Conservation (phyloP, 2,329 filamentous ascomycete species). For the Fusarium subglutinans region DNA sequence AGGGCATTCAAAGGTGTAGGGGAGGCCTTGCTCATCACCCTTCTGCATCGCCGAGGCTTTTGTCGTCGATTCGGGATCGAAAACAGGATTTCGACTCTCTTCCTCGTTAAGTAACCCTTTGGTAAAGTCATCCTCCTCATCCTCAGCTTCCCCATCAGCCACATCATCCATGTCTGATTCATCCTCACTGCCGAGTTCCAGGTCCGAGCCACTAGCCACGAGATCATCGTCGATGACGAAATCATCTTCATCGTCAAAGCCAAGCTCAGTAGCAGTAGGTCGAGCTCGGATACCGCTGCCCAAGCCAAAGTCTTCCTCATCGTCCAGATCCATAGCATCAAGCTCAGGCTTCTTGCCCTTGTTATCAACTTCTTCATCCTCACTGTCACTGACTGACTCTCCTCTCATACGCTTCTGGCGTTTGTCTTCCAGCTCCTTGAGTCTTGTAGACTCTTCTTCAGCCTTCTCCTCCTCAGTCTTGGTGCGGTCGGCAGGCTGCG, state of each 20-base stretch:
- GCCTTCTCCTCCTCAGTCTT: slow-evolving; percentile 91
- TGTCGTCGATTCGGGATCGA: slow-evolving; percentile 57
- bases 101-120: slow-evolving; percentile 71
- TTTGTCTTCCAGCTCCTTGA: slow-evolving; percentile 85
- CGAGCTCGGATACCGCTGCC: slow-evolving; percentile 67
- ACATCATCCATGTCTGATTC: slow-evolving; percentile 60
- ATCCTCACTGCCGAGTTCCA: slow-evolving; percentile 66
- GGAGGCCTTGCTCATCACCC: slow-evolving; percentile 67
- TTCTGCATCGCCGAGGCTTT: slow-evolving; percentile 48
- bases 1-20: slow-evolving; percentile 89
- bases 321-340: slow-evolving; percentile 49
- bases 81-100: slow-evolving; percentile 64
- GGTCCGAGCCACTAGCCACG: slow-evolving; percentile 80
- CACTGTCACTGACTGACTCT: slow-evolving; percentile 74
- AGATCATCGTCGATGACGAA: slow-evolving; percentile 91
- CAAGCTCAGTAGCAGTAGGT: slow-evolving; percentile 69
- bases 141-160: slow-evolving; percentile 52
- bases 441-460: slow-evolving; percentile 77
- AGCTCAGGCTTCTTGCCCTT: slow-evolving; percentile 50
- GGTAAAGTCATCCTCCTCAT: slow-evolving; percentile 69
- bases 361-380: slow-evolving; percentile 60
- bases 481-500: slow-evolving; percentile 84
- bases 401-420: slow-evolving; percentile 88
- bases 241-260: slow-evolving; percentile 92
- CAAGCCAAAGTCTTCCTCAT: slow-evolving; percentile 67